Conservation (phyloP, 768 basidiomycete genomes). For the Rhizopogon vulgaris region DNA sequence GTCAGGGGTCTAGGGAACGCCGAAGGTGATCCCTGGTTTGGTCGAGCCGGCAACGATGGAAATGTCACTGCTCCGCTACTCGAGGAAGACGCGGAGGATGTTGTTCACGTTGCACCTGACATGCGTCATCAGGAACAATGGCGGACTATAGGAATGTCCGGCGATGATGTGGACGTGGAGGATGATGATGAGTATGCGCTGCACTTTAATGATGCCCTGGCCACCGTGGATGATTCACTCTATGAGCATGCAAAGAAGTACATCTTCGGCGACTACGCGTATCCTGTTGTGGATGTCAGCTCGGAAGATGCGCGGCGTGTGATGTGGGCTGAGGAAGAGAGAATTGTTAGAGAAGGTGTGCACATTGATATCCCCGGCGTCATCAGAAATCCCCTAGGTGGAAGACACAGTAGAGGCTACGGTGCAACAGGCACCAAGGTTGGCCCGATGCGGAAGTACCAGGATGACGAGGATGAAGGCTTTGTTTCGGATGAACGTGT, state of each 20-base stretch:
- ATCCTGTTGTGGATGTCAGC: conserved; percentile 85
- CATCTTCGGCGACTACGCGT: conserved; percentile 87
- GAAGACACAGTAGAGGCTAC: conserved; percentile 10
- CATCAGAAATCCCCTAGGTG: conserved; percentile 6
- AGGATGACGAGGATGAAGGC: conserved; percentile 3
- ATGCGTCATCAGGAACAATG: conserved; percentile 28
- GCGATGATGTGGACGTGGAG: conserved; percentile 25
- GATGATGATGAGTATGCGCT: conserved; percentile 31
- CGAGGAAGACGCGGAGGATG: conserved; percentile 50
- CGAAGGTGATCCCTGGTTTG: conserved; percentile 25
- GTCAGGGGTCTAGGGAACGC: conserved; percentile 35
- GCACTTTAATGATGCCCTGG: conserved; percentile 20
- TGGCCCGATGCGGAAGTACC: conserved; percentile 5
- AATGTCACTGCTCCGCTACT: conserved; percentile 76
- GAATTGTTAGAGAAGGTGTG: conserved; percentile 22
- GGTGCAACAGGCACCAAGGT: conserved; percentile 20
- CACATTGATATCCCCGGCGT: conserved; percentile 4
- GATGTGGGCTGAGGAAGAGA: conserved; percentile 25
- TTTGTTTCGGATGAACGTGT: conserved; percentile 4
- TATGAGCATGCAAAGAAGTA: conserved; percentile 73
- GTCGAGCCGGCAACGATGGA: conserved; percentile 32
- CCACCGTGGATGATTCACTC: conserved; percentile 63
- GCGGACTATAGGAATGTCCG: conserved; percentile 7
- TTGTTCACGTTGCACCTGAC: conserved; percentile 62
- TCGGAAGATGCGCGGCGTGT: conserved; percentile 34